Evolutionary conservation across 257 asterid species (phyloP), one percentile per base, ranked within the genome.

Genomic region (Nicotiana paniculata): DNA sequence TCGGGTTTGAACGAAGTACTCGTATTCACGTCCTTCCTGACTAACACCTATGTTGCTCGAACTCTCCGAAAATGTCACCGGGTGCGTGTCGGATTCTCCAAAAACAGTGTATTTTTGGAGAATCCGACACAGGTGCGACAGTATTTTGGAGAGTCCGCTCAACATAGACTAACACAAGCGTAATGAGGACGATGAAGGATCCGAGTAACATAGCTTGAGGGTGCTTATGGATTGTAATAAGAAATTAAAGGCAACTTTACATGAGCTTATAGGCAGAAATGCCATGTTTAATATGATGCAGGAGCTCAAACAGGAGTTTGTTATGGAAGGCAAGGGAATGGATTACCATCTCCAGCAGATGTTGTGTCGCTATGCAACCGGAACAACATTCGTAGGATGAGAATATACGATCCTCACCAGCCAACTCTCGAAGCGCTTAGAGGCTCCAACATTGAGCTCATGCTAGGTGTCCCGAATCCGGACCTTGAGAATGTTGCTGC

Each of bases 281-380:
- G 24, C 33, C 18, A 46, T 72, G 61, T 48, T 48, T 46, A 3
- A 4, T 18, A 18, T 76, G 58, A 62, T 83, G 43, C 85, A 85
- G 87, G 78, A n/a, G 89, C 86, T 3, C 89, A 86, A 48, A 85
- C 51, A n/a, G 89, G 91, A 77, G 87, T 83, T n/a, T 81, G 83
- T 69, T 84, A 86, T 62, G 89, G 91, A 67, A 81, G 74, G 43
- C 78, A 30, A 3, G 91, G 89, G 12, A 77, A 7, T 39, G 68
- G 30, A 21, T 65, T 81, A 33, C 91, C 88, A 13, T 74, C 81
- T 70, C 85, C 87, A 66, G 59, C 82, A 16, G 77, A 81, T 4
- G 91, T 83, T 43, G 86, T 86, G n/a, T 63, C 89, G 30, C 66
- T 82, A 13, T 86, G 75, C 81, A 86, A 84, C 10, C 64, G 64